Percentiles rank a stretch among this genome's conserved stretches.
Evolutionary conservation across 768 basidiomycete species (phyloP).

Genomic region (Rhizopogon vulgaris): DNA sequence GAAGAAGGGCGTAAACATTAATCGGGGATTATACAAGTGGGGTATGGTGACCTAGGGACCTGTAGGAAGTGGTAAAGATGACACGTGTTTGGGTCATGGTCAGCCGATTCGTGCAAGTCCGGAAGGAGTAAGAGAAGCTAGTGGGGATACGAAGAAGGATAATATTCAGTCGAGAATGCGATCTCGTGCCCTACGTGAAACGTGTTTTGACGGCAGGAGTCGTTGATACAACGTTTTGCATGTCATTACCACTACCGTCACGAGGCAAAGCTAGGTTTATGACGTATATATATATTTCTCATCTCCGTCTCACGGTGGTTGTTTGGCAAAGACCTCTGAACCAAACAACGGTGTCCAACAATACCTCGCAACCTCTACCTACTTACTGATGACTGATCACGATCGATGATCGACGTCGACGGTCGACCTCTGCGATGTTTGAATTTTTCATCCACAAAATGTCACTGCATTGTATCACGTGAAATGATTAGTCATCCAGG

Average conservation of each 20-base stretch:
- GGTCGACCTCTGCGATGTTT: no score
- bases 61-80: slow-evolving; percentile 8
- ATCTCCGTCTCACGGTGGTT: background rate
- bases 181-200: background rate
- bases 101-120: slow-evolving; percentile 11
- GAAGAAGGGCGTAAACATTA: slow-evolving; percentile 11
- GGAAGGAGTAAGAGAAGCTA: background rate
- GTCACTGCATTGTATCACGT: background rate
- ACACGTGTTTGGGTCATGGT: slow-evolving; percentile 24
- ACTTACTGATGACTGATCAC: no score
- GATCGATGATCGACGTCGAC: no score
- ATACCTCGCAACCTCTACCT: no score
- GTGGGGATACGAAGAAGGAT: background rate
- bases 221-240: background rate
- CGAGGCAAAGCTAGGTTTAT: background rate
- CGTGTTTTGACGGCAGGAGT: background rate
- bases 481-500: slow-evolving; percentile 18
- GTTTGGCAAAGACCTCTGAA: slow-evolving; percentile 13
- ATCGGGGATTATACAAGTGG: slow-evolving; percentile 7
- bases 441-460: no score
- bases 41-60: slow-evolving; percentile 8
- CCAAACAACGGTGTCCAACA: slow-evolving; percentile 5
- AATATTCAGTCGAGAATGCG: background rate
- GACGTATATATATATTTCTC: no score
- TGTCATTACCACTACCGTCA: background rate